These are phyloP conservation scores for Eimeria sp. DNA, from an alignment of 169 alveolate species.

Conservation along the genomic window DNA sequence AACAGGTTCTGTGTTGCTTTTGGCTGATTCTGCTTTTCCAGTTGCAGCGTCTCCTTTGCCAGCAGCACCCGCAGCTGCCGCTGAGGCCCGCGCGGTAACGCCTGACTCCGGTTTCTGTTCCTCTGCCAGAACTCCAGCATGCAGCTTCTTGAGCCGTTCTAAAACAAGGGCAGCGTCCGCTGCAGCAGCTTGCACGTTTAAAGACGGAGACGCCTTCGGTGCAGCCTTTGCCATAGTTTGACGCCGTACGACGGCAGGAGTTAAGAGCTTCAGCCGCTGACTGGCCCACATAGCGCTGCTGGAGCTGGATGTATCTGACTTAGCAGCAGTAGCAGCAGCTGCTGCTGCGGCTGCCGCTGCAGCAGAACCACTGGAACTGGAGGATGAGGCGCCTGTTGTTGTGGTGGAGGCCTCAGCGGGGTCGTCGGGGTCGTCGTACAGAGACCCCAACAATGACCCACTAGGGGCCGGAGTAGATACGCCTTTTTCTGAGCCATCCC, in stretches of 20 bases:
- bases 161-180: constrained; percentile 67
- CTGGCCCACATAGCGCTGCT: constrained; percentile 76
- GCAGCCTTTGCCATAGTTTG: constrained; percentile 73
- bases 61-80: constrained; percentile 17
- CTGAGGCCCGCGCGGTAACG: constrained; percentile 25
- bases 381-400: constrained; percentile 23
- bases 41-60: constrained; percentile 33
- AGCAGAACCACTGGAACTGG: constrained; percentile 29
- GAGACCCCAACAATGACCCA: constrained; percentile 79
- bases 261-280: constrained; percentile 77
- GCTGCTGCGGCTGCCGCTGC: constrained; percentile 58
- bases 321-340: constrained; percentile 48
- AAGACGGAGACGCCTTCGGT: constrained; percentile 45
- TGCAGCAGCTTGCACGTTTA: constrained; percentile 64
- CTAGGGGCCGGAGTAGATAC: constrained; percentile 46
- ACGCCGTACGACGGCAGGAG: constrained; percentile 82
- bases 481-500: constrained; percentile 65
- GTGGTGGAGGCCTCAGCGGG: constrained; percentile 30
- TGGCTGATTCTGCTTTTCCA: constrained; percentile 15
- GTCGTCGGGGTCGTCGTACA: constrained; percentile 82
- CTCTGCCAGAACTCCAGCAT: constrained; percentile 55
- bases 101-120: constrained; percentile 31
- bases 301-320: constrained; percentile 4
- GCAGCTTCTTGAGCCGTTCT: constrained; percentile 57
- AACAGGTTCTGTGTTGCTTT: constrained; percentile 15